Evolutionary conservation across 2,329 filamentous ascomycete genomes (phyloP), one percentile per base, ranked within the genome.

Genomic region (Chrysosporium queenslandicum): DNA sequence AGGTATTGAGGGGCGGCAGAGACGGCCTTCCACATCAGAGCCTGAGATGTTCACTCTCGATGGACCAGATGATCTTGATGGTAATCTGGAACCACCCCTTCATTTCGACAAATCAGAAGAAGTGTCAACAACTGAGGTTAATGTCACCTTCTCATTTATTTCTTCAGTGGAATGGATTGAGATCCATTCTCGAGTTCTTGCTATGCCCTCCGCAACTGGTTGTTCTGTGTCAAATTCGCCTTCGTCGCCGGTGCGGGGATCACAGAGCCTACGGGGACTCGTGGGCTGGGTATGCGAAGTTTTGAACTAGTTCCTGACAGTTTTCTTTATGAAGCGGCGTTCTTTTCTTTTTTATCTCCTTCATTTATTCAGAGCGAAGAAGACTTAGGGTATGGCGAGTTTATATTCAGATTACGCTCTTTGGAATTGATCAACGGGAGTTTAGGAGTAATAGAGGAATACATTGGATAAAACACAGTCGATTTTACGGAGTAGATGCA

Each of bases 201-300:
- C 82, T 8, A 78, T 82, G 72, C 79, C 79, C 2, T 78, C 78
- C 14, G 72, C 77, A 39, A 76, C 76, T 2, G 59, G 63, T 23
- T 71, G 71, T 5, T 71, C 73, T 18, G 39, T 74, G 1, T 71
- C 30, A 8, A 9, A 73, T 32, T 73, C 73, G 9, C 71, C 75
- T 9, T 71, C 69, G 9, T 71, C 72, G 36, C 71, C 69, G 2
- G 67, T 72, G 25, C 72, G 71, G 52, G 71, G 75, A 0, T 62
- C 76, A 11, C 74, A 75, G 8, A 77, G 77, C 1, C 60, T 83
- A 9, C 78, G 81, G 53, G 80, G 80, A 0, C 81, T 81, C 64
- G 78, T 81, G 16, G 80, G 80, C 0, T 68, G 61, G 36, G 60
- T 75, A 20, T 63, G 62, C 55, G 68, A 68, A 40, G 64, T 70